phyloP scores from a whole-genome alignment of 495 filamentous ascomycete species.

The Pyrenula massariospora region DNA sequence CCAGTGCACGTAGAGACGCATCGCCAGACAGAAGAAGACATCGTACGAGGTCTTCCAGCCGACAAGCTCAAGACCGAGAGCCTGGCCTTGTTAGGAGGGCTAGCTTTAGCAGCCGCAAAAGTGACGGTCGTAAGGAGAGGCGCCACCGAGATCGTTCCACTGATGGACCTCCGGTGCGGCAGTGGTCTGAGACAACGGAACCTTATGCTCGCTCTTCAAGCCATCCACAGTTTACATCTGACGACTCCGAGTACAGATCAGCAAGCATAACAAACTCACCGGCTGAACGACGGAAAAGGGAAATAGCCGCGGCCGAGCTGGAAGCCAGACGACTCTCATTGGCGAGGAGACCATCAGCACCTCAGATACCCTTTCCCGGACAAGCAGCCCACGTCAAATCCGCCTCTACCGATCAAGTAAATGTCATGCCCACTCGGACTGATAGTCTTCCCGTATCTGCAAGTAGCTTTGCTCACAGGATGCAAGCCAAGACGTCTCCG shows the following conservation, averaged over 20 bases:
- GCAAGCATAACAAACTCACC: conserved; percentile 3
- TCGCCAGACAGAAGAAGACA: conserved; percentile 33
- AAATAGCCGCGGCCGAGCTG: conserved; percentile 71
- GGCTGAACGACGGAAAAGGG: conserved; percentile 45
- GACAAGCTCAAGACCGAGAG: conserved; percentile 21
- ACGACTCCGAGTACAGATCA: conserved; percentile 1
- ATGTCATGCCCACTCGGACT: conserved; percentile 1
- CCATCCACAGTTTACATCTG: conserved; percentile 5
- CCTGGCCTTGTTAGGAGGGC: not conserved
- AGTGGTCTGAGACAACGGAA: conserved; percentile 2
- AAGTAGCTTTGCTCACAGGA: conserved; percentile 4
- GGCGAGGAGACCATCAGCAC: conserved; percentile 64
- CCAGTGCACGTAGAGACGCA: conserved; percentile 29
- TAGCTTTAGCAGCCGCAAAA: not conserved
- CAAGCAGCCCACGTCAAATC: conserved; percentile 30
- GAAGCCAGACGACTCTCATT: conserved; percentile 79
- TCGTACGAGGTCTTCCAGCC: conserved; percentile 37
- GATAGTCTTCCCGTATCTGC: conserved; percentile 13
- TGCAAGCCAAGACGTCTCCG: conserved; percentile 33
- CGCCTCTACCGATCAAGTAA: conserved; percentile 24
- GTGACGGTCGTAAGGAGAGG: not conserved
- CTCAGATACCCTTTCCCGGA: conserved; percentile 70
- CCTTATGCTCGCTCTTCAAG: conserved; percentile 7
- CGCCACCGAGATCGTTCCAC: conserved; percentile 7
- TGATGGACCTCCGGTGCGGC: conserved; percentile 1